These are phyloP conservation scores for Podaxis sp. DNA, from an alignment of 768 basidiomycete genomes.

Conservation along the genomic window DNA sequence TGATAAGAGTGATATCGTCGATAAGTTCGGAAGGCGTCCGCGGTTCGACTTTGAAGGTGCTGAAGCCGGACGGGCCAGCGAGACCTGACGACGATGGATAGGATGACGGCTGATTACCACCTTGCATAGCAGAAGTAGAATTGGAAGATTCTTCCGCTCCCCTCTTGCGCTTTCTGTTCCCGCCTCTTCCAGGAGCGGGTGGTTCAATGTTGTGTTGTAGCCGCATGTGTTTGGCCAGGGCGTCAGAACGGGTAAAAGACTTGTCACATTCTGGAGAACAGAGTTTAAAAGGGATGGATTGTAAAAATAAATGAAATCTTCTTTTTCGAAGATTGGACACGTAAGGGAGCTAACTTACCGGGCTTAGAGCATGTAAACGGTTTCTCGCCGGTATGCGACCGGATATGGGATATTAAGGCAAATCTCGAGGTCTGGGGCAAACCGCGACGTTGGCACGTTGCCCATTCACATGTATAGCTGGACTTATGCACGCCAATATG, in stretches of 20 bases:
- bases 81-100: slow-evolving; percentile 5
- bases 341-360: slow-evolving; percentile 46
- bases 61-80: slow-evolving; percentile 36
- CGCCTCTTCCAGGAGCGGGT: slow-evolving; percentile 71
- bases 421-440: slow-evolving; percentile 87
- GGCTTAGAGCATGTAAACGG: slow-evolving; percentile 83
- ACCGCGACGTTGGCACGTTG: slow-evolving; percentile 75
- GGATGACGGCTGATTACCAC: not conserved
- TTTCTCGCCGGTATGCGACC: slow-evolving; percentile 93
- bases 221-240: slow-evolving; percentile 89
- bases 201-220: slow-evolving; percentile 81
- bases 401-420: slow-evolving; percentile 86
- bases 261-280: slow-evolving; percentile 80
- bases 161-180: slow-evolving; percentile 70
- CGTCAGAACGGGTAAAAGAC: slow-evolving; percentile 93
- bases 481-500: slow-evolving; percentile 86
- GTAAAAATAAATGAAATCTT: slow-evolving; percentile 13
- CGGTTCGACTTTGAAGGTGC: slow-evolving; percentile 66
- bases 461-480: slow-evolving; percentile 89
- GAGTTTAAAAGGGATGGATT: slow-evolving; percentile 14
- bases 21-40: slow-evolving; percentile 39
- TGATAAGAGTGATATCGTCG: slow-evolving; percentile 27
- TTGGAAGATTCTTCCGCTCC: slow-evolving; percentile 34
- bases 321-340: slow-evolving; percentile 13
- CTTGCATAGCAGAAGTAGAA: slow-evolving; percentile 18